Base-by-base conservation (phyloP, 148 eudicot species). In the Camellia granthamiana region DNA sequence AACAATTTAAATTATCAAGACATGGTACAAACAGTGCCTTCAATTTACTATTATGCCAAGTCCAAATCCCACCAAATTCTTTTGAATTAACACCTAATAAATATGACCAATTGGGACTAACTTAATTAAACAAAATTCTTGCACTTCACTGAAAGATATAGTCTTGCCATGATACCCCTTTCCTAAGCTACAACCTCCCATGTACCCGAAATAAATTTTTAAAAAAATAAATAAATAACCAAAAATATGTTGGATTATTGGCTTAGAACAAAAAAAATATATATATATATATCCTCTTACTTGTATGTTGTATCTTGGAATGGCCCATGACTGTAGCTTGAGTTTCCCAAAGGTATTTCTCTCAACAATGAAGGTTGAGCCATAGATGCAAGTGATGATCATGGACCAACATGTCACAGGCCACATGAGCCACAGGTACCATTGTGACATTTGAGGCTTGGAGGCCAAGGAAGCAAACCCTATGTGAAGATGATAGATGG, bases 321-420 rank as follows among this genome's bases (percentile, higher is more conserved):
- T 69, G 3, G 78, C 85, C 92, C 92, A 86, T 2, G 88, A 71
- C 56, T 90, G 92, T 66, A 90, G 46, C 46, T 82, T 90, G 76
- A 86, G 85, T 75, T 81, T 90, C 15, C 75, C 85, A 54, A 90
- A 77, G 67, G 71, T 49, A 77, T 90, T 90, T 74, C 86, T 85
- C 82, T 90, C 90, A 0, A 60, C 78, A 16, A 84, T 18, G 46
- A 83, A 86, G 71, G 81, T 67, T 3, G 59, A 60, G 7, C 84
- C 81, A 10, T 60, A 59, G 47, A 86, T 18, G 71, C 76, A 79
- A 67, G 83, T 72, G 30, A 84, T 55, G 72, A 88, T 42, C 86
- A 85, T 85, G 72, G 88, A 85, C 74, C 72, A 81, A 38, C 74
- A 7, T 3, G 86, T 84, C 10, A 86, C 68, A 7, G 89, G 89